Percentiles rank a stretch among this genome's conserved stretches.
Conservation (phyloP, 2,329 filamentous ascomycete genomes). For the Diplodia seriata region DNA sequence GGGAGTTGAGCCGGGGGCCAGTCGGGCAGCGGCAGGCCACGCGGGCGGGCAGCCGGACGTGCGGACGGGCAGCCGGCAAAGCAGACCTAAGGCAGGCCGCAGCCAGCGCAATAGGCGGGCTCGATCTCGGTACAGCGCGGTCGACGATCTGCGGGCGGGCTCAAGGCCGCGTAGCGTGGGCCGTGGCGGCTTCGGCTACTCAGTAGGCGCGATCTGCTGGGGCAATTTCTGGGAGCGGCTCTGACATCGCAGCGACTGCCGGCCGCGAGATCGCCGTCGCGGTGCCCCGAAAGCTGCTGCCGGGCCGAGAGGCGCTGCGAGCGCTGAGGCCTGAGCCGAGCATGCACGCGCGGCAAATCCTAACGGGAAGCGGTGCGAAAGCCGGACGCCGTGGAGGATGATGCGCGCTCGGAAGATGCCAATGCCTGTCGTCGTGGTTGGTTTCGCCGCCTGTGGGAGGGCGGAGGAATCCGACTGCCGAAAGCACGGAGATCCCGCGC, state of each 20-base stretch:
- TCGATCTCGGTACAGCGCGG: neutral
- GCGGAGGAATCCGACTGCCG: slow-evolving; percentile 27
- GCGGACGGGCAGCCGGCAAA: neutral
- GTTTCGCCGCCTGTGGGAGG: slow-evolving; percentile 15
- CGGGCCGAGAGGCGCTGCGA: slow-evolving; percentile 14
- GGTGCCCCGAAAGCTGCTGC: slow-evolving; percentile 16
- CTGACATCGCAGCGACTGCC: slow-evolving; percentile 12
- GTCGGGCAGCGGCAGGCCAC: neutral
- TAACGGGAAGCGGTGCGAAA: slow-evolving; percentile 27
- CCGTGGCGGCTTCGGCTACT: neutral
- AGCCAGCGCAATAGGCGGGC: slow-evolving; percentile 9
- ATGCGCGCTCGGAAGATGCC: slow-evolving; percentile 25
- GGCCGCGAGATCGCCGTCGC: neutral
- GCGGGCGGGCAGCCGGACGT: neutral
- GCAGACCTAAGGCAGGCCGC: neutral
- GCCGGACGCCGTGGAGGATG: slow-evolving; percentile 22
- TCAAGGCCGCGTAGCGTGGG: slow-evolving; percentile 16
- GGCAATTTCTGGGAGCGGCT: slow-evolving; percentile 19
- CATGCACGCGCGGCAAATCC: slow-evolving; percentile 22
- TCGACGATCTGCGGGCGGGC: slow-evolving; percentile 21
- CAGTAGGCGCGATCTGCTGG: slow-evolving; percentile 9
- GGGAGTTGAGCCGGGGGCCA: neutral
- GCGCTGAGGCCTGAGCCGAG: neutral
- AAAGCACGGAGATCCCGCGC: slow-evolving; percentile 27
- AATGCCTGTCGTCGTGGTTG: slow-evolving; percentile 8